These are phyloP conservation scores for Citrus australasica DNA, from an alignment of 345 rosid species.

Conservation along the genomic window DNA sequence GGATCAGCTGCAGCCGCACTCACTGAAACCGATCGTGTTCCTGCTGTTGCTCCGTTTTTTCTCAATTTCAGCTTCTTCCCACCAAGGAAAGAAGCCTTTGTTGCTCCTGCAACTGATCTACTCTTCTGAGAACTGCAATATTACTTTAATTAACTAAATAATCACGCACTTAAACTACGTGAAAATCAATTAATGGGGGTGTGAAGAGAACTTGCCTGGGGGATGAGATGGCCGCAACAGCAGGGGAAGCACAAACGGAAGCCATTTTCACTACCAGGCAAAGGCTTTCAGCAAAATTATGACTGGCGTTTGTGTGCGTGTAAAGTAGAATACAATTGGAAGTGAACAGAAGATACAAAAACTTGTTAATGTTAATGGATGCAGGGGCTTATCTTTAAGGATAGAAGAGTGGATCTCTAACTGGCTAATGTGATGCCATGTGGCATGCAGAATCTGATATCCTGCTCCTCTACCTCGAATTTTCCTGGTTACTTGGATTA, in stretches of 20 bases:
- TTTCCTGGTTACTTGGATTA: constrained; percentile 21
- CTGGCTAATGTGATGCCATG: constrained; percentile 38
- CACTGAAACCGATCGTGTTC: constrained; percentile 36
- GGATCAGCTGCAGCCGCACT: constrained; percentile 75
- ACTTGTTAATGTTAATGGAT: constrained; percentile 32
- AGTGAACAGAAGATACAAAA: constrained; percentile 7
- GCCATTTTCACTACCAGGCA: constrained; percentile 46
- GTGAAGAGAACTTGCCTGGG: constrained; percentile 51
- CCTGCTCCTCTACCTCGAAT: constrained; percentile 9
- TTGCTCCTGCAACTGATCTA: constrained; percentile 43
- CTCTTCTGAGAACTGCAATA: constrained; percentile 54
- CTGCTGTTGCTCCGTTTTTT: constrained; percentile 27
- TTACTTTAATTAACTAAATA: neutral
- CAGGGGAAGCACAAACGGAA: constrained; percentile 86
- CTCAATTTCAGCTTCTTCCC: constrained; percentile 69
- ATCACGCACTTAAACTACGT: neutral
- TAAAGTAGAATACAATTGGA: too few species aligned
- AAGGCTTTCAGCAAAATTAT: neutral
- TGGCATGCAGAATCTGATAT: constrained; percentile 45
- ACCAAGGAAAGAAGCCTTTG: constrained; percentile 57
- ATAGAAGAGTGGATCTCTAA: constrained; percentile 31
- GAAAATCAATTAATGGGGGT: neutral
- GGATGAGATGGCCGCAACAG: constrained; percentile 66
- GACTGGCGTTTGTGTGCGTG: neutral
- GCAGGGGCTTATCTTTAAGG: constrained; percentile 56